Conservation (phyloP, 345 rosid genomes). For the Brassica incana region DNA sequence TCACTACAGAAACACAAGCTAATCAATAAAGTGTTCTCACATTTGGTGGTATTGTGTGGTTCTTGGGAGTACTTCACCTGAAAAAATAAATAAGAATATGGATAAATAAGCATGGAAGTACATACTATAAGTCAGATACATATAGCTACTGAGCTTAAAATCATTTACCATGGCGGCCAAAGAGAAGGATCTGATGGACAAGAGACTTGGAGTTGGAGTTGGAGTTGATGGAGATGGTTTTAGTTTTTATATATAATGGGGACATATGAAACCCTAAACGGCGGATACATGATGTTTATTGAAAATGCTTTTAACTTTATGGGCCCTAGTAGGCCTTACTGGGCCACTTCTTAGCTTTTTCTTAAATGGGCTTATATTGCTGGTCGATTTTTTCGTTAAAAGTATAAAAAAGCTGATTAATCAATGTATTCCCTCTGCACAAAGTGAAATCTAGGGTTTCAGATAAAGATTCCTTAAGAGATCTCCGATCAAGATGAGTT, state of each 20-base stretch:
- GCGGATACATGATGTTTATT: not conserved
- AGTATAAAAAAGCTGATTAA: not conserved
- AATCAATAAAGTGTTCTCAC: slow-evolving; percentile 37
- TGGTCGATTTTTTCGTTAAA: not conserved
- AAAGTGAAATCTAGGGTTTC: slow-evolving; percentile 20
- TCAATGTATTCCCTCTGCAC: not conserved
- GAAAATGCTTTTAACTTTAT: not conserved
- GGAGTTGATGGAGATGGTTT: not conserved
- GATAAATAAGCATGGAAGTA: not conserved
- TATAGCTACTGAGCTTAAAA: not conserved
- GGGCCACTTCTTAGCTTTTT: not conserved
- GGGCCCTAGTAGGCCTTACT: slow-evolving; percentile 4
- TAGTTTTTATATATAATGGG: not conserved
- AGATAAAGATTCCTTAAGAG: not conserved
- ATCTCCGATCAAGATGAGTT: slow-evolving; percentile 22
- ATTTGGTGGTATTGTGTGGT: slow-evolving; percentile 71
- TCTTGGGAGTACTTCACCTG: slow-evolving; percentile 79
- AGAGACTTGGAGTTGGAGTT: not conserved
- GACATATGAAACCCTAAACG: slow-evolving; percentile 26
- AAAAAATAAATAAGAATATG: not conserved
- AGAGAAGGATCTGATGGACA: not conserved
- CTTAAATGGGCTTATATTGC: not conserved
- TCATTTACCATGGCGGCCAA: slow-evolving; percentile 24
- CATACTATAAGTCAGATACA: not conserved
- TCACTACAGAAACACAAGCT: not conserved